Evolutionary conservation across 2,329 filamentous ascomycete species (phyloP).

Genomic region (Beauveria pseudobassiana): DNA sequence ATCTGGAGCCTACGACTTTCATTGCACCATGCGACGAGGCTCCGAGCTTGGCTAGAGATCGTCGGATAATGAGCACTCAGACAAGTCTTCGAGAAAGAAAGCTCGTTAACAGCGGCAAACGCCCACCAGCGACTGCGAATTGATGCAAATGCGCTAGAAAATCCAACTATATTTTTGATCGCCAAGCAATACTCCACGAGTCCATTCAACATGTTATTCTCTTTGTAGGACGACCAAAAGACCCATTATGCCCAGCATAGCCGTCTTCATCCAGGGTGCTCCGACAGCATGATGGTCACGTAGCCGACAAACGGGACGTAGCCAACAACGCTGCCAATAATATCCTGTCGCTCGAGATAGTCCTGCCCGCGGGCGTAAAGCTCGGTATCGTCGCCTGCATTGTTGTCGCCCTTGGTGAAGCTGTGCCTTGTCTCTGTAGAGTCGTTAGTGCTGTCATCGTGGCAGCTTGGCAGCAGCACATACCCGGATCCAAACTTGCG

Average conservation of each 20-base stretch:
- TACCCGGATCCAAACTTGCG: slow-evolving; percentile 59
- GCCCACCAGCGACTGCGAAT: too few species aligned
- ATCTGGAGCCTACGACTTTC: too few species aligned
- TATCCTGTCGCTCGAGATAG: slow-evolving; percentile 78
- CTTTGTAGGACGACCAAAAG: slow-evolving; percentile 85
- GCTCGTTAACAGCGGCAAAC: too few species aligned
- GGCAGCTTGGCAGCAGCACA: slow-evolving; percentile 14
- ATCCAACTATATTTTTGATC: neutral
- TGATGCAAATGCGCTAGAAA: neutral
- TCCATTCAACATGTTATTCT: slow-evolving; percentile 46
- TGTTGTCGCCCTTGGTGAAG: slow-evolving; percentile 97
- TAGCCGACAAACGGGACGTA: slow-evolving; percentile 96
- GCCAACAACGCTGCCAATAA: slow-evolving; percentile 85
- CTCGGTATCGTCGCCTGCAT: slow-evolving; percentile 86
- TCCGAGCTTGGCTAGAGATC: too few species aligned
- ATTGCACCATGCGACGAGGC: too few species aligned
- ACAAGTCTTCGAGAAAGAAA: too few species aligned
- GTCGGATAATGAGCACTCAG: too few species aligned
- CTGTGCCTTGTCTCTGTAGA: slow-evolving; percentile 46
- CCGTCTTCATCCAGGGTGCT: slow-evolving; percentile 95
- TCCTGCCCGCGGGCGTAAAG: slow-evolving; percentile 76
- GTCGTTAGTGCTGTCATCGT: neutral
- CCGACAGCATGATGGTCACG: slow-evolving; percentile 89
- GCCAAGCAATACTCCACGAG: neutral
- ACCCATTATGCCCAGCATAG: slow-evolving; percentile 91